These are phyloP conservation scores for Colletotrichum tofieldiae DNA, from an alignment of 2,329 filamentous ascomycete species.

Conservation along the genomic window DNA sequence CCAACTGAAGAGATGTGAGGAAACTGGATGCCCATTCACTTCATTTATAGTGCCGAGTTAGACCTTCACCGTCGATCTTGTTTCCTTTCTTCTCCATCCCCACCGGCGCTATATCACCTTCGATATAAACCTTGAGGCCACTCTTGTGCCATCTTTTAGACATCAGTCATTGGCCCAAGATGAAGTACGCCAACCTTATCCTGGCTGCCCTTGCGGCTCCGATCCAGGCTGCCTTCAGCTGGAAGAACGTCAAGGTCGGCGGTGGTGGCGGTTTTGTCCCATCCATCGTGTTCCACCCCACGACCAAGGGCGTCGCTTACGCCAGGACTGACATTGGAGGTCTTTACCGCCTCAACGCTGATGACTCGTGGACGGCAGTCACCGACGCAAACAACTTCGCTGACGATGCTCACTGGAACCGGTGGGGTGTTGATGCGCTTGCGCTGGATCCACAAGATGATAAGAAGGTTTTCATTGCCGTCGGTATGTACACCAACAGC, in stretches of 20 bases:
- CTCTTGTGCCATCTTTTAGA: background rate
- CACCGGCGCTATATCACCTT: conserved; percentile 7
- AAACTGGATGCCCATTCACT: background rate
- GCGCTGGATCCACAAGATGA: conserved; percentile 70
- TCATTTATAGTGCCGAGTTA: conserved; percentile 22
- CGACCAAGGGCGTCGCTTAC: conserved; percentile 66
- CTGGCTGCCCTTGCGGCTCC: conserved; percentile 45
- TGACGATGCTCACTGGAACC: conserved; percentile 63
- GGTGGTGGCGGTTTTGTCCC: conserved; percentile 73
- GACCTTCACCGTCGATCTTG: conserved; percentile 3
- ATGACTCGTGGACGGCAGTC: conserved; percentile 70
- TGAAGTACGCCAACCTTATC: conserved; percentile 38
- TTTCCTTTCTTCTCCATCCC: background rate
- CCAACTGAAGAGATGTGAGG: background rate
- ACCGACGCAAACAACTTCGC: conserved; percentile 60
- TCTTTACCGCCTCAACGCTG: conserved; percentile 68
- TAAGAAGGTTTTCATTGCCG: conserved; percentile 67
- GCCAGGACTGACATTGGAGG: conserved; percentile 72
- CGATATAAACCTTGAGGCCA: conserved; percentile 11
- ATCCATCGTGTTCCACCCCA: conserved; percentile 70
- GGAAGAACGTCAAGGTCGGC: conserved; percentile 68
- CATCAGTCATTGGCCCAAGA: conserved; percentile 2
- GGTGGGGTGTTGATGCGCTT: conserved; percentile 72
- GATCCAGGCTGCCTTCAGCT: conserved; percentile 56
- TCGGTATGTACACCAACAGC: conserved; percentile 71